phyloP scores from a whole-genome alignment of 306 rosid genomes.

The Rosa persica region DNA sequence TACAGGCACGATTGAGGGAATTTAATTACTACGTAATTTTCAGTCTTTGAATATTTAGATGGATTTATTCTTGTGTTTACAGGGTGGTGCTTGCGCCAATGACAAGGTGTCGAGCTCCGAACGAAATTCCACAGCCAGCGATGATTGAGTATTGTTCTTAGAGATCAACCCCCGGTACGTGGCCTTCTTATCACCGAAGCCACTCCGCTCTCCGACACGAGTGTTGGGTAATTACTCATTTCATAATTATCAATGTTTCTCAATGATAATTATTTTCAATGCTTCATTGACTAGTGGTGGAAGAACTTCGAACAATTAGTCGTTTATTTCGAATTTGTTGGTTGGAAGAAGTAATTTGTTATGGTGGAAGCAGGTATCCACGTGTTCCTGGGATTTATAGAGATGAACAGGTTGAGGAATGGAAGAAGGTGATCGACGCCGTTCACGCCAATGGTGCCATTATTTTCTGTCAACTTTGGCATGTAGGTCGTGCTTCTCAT shows the following conservation, averaged over 20 bases:
- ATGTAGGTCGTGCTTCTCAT: constrained; percentile 94
- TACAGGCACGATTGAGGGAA: too few species aligned
- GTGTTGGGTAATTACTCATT: constrained; percentile 42
- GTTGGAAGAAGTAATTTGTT: background rate
- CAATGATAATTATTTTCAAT: too few species aligned
- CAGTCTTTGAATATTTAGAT: too few species aligned
- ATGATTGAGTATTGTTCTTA: constrained; percentile 42
- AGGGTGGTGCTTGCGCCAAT: constrained; percentile 63
- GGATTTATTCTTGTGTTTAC: background rate
- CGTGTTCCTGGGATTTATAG: constrained; percentile 56
- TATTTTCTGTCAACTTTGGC: constrained; percentile 91
- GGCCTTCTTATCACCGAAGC: constrained; percentile 56
- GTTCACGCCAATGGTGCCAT: constrained; percentile 80
- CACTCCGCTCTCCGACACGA: constrained; percentile 38
- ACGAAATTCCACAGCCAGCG: constrained; percentile 43
- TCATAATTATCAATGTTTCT: constrained; percentile 19
- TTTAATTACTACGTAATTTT: too few species aligned
- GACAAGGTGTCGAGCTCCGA: constrained; percentile 56
- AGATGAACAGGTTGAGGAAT: constrained; percentile 66
- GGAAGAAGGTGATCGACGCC: constrained; percentile 77
- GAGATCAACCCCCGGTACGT: constrained; percentile 46
- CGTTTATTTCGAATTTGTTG: too few species aligned
- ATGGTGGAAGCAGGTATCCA: constrained; percentile 40
- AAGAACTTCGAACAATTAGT: too few species aligned
- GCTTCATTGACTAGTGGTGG: too few species aligned